phyloP scores from a whole-genome alignment of 2,329 filamentous ascomycete species.

The Colletotrichum spaethianum region DNA sequence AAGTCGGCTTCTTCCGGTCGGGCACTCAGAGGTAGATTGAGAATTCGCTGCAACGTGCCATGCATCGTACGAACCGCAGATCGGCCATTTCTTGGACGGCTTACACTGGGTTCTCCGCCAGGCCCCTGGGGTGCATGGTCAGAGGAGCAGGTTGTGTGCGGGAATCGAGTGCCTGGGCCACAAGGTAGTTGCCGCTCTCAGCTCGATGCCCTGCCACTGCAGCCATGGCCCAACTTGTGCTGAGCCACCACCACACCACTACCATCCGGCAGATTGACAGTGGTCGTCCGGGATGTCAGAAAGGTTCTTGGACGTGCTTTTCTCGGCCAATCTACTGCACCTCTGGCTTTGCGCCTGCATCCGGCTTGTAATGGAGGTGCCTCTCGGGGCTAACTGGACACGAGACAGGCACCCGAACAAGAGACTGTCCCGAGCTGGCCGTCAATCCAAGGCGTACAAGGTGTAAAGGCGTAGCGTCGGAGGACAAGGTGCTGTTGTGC shows the following conservation, averaged over 20 bases:
- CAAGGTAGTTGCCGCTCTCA: background rate
- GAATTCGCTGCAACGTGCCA: conserved; percentile 2
- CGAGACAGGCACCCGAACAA: conserved; percentile 1
- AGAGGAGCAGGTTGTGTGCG: background rate
- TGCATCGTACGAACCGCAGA: background rate
- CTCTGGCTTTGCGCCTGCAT: conserved; percentile 6
- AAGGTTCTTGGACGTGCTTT: background rate
- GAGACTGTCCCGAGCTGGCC: background rate
- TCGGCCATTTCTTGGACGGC: background rate
- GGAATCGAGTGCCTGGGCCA: background rate
- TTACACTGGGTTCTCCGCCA: background rate
- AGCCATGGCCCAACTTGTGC: background rate
- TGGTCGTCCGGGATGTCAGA: background rate
- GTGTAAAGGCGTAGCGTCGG: background rate
- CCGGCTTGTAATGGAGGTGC: background rate
- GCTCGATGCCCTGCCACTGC: background rate
- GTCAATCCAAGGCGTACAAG: background rate
- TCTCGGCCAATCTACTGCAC: background rate
- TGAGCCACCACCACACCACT: conserved; percentile 4
- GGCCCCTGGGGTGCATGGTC: background rate
- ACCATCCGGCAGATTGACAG: background rate
- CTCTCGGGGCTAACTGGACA: background rate
- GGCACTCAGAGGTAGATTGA: background rate
- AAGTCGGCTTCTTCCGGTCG: background rate
- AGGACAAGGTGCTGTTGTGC: background rate